Conservation (phyloP, 306 rosid species). For the Rosa persica region DNA sequence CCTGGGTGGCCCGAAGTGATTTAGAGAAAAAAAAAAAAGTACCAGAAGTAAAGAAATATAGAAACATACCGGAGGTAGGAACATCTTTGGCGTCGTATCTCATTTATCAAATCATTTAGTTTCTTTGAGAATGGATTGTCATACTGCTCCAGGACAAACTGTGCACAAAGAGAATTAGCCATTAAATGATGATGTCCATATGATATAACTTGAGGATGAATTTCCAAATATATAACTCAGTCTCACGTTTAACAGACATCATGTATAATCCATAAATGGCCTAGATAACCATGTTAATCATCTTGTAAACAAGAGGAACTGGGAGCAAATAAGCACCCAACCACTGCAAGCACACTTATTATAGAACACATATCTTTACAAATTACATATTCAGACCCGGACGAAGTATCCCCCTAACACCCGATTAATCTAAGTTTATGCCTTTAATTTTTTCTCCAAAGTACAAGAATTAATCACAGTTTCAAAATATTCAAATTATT, state of each 20-base stretch:
- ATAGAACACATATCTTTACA: background rate
- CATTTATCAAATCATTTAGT: constrained; percentile 74
- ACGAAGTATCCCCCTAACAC: background rate
- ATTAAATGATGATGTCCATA: background rate
- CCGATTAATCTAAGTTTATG: background rate
- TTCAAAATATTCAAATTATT: background rate
- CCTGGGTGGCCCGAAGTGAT: background rate
- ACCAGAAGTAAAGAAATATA: background rate
- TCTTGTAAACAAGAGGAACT: background rate
- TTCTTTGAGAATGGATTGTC: constrained; percentile 62
- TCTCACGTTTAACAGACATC: background rate
- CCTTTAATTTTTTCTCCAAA: background rate
- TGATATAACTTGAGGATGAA: background rate
- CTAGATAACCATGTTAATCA: background rate
- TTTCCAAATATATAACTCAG: background rate
- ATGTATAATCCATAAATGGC: background rate
- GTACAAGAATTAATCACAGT: background rate
- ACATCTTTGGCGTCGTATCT: constrained; percentile 81
- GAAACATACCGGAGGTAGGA: constrained; percentile 69
- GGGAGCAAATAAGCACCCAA: background rate
- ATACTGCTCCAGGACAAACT: constrained; percentile 75
- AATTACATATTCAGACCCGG: background rate
- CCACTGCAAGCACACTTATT: background rate
- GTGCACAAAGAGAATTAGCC: constrained; percentile 24
- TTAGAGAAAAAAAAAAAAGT: constrained; percentile 1